Percentiles rank a stretch among this genome's conserved stretches.
Conservation (phyloP, 257 asterid genomes). For the Scutellaria galericulata region DNA sequence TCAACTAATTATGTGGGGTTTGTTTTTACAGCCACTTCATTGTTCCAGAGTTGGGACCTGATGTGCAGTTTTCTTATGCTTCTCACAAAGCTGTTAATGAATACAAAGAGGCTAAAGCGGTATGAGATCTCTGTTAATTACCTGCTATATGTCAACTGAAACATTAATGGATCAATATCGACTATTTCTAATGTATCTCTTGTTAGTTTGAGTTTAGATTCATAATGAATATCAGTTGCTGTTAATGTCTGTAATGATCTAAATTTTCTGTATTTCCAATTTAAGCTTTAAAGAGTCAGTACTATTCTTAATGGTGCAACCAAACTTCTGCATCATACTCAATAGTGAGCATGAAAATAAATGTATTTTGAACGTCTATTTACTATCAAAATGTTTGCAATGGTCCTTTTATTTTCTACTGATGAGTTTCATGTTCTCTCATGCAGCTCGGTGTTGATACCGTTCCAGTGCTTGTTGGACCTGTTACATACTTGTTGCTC, state of each 20-base stretch:
- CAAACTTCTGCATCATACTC: no score
- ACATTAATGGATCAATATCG: background rate
- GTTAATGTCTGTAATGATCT: no score
- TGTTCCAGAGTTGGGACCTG: constrained; percentile 94
- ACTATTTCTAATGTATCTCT: background rate
- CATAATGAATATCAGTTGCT: no score
- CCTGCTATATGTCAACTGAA: background rate
- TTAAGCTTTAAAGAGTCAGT: no score
- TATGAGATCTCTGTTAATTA: constrained; percentile 37
- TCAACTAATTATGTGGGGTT: constrained; percentile 7
- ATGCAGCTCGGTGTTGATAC: constrained; percentile 89
- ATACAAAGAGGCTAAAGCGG: constrained; percentile 91
- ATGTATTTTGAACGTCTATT: background rate
- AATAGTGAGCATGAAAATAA: no score
- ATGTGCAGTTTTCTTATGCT: constrained; percentile 79
- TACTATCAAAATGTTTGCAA: background rate
- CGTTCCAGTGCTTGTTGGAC: constrained; percentile 91
- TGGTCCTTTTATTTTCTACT: constrained; percentile 20
- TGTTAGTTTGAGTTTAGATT: background rate
- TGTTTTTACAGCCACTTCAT: constrained; percentile 77
- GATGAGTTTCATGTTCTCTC: constrained; percentile 24
- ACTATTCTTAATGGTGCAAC: no score
- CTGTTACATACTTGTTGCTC: constrained; percentile 82
- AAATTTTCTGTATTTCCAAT: no score
- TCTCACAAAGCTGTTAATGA: constrained; percentile 92